These are phyloP conservation scores for Colletotrichum gloeosporioides DNA, from an alignment of 2,329 filamentous ascomycete species.

Conservation along the genomic window DNA sequence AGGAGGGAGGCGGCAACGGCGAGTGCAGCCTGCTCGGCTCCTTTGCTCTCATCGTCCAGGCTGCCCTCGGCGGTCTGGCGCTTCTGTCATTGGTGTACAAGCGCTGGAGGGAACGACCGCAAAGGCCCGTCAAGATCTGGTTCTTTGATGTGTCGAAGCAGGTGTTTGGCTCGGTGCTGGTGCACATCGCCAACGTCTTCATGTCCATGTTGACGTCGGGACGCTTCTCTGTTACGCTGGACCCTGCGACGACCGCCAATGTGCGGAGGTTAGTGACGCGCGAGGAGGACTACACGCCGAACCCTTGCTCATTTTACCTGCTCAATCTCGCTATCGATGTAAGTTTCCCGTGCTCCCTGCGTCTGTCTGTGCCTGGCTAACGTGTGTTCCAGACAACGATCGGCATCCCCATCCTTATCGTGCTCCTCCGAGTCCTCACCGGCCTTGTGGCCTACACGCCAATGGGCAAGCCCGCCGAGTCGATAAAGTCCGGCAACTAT, in stretches of 20 bases:
- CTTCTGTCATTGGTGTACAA: constrained; percentile 90
- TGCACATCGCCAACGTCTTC: constrained; percentile 91
- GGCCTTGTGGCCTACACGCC: constrained; percentile 74
- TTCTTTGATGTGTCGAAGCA: constrained; percentile 98
- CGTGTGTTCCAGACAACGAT: constrained; percentile 75
- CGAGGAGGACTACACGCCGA: constrained; percentile 71
- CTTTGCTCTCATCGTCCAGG: constrained; percentile 91
- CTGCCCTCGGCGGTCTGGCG: constrained; percentile 81
- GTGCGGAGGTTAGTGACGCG: constrained; percentile 42
- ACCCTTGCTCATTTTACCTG: constrained; percentile 96
- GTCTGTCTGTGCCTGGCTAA: neutral
- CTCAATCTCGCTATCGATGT: constrained; percentile 96
- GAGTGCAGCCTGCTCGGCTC: constrained; percentile 89
- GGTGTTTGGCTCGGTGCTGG: constrained; percentile 89
- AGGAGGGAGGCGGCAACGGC: constrained; percentile 50
- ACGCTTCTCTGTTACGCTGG: constrained; percentile 72
- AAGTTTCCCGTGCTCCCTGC: constrained; percentile 43
- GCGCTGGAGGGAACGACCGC: constrained; percentile 88
- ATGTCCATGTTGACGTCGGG: constrained; percentile 97
- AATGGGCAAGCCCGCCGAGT: constrained; percentile 81
- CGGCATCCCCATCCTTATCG: constrained; percentile 92
- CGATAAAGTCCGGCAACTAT: constrained; percentile 93
- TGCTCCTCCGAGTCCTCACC: constrained; percentile 83
- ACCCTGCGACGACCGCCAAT: constrained; percentile 45
- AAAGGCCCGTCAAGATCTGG: constrained; percentile 95